Conservation (phyloP, 2,329 filamentous ascomycete species). For the Diplodia corticola region DNA sequence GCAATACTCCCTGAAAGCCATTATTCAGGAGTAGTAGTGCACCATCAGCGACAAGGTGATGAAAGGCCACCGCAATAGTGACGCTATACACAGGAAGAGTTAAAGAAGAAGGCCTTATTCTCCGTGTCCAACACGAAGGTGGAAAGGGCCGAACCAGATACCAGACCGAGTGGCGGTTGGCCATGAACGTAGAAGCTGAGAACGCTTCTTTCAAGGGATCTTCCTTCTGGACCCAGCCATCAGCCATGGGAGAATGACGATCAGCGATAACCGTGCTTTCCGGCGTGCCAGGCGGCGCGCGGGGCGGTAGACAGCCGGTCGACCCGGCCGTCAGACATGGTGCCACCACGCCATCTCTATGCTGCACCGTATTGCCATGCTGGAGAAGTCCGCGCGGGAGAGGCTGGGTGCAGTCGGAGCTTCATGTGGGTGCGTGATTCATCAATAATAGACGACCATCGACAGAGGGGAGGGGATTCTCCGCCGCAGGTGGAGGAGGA, state of each 20-base stretch:
- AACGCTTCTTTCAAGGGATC: not conserved
- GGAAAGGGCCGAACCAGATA: conserved; percentile 2
- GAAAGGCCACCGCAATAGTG: not conserved
- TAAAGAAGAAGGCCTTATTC: not conserved
- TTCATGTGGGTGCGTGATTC: not conserved
- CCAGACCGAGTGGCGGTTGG: not conserved
- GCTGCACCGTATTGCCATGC: not conserved
- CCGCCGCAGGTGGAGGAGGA: too few relatives aligned
- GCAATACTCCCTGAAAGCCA: not conserved
- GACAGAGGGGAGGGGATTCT: too few relatives aligned
- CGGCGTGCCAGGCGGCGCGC: conserved; percentile 5
- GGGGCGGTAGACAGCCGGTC: conserved; percentile 3
- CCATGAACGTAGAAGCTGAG: not conserved
- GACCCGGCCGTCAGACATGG: not conserved
- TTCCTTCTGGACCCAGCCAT: not conserved
- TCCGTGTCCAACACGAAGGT: not conserved
- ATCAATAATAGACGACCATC: not conserved
- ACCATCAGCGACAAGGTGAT: not conserved
- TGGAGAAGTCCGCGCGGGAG: not conserved
- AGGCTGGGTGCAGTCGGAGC: not conserved
- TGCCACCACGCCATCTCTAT: conserved; percentile 7
- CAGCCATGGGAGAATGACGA: not conserved
- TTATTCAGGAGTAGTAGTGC: not conserved
- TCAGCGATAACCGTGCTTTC: conserved; percentile 1
- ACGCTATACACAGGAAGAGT: not conserved